phyloP scores from a whole-genome alignment of 108 stramenopile genomes.

The Craspedostauros australis region DNA sequence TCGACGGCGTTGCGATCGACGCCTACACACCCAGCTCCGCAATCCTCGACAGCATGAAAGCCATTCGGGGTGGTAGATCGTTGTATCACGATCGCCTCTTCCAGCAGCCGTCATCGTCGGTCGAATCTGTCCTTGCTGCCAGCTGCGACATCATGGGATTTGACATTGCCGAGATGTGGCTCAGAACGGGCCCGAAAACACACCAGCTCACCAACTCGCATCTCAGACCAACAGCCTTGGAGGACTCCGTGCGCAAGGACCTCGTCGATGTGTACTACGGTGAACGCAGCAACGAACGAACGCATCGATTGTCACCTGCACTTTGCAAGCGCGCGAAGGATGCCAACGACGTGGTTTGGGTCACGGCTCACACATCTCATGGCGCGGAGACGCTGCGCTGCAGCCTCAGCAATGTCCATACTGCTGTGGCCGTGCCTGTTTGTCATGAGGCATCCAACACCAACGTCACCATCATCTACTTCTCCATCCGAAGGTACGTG shows the following conservation, averaged over 20 bases:
- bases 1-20: too few relatives aligned
- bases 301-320: conserved; percentile 80
- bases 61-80: conserved; percentile 21
- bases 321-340: conserved; percentile 88
- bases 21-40: too few relatives aligned
- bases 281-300: conserved; percentile 57
- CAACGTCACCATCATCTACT: conserved; percentile 85
- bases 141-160: conserved; percentile 79
- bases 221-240: conserved; percentile 71
- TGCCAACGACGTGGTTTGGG: conserved; percentile 82
- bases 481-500: conserved; percentile 71
- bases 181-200: conserved; percentile 86
- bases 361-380: conserved; percentile 60
- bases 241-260: conserved; percentile 65
- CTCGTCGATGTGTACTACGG: conserved; percentile 89
- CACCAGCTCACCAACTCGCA: conserved; percentile 87
- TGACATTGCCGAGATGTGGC: conserved; percentile 93
- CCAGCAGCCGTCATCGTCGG: conserved; percentile 43
- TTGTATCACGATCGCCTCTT: conserved; percentile 47
- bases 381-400: conserved; percentile 75
- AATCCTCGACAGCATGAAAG: conserved; percentile 6
- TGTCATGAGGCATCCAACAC: conserved; percentile 75
- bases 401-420: conserved; percentile 74
- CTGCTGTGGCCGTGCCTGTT: conserved; percentile 87
- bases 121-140: conserved; percentile 70